These are phyloP conservation scores for Takashimella tepidaria DNA, from an alignment of 1,284 basidiomycete genomes.

Conservation along the genomic window DNA sequence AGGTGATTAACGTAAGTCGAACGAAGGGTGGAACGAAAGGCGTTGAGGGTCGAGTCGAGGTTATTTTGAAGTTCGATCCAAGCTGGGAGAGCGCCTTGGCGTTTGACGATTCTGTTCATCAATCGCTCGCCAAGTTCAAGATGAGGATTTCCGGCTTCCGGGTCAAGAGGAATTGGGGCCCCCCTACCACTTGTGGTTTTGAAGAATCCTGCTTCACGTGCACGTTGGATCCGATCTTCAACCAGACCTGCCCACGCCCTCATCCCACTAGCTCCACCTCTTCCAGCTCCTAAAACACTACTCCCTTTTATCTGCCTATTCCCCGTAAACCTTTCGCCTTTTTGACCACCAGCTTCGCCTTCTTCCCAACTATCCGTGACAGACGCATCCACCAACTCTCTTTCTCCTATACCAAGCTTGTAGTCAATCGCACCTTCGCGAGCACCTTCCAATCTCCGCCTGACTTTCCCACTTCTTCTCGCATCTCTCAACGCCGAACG, in stretches of 20 bases:
- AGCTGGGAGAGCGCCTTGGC: slow-evolving; percentile 78
- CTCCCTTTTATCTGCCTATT: slow-evolving; percentile 51
- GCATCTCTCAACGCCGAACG: slow-evolving; percentile 55
- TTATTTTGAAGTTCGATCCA: slow-evolving; percentile 81
- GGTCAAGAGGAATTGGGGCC: slow-evolving; percentile 58
- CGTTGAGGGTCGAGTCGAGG: slow-evolving; percentile 55
- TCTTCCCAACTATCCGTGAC: slow-evolving; percentile 27
- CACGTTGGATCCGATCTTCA: slow-evolving; percentile 67
- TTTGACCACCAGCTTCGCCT: no score
- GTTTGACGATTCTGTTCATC: slow-evolving; percentile 82
- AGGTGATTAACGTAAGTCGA: slow-evolving; percentile 53
- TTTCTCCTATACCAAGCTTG: slow-evolving; percentile 52
- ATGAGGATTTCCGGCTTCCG: slow-evolving; percentile 73
- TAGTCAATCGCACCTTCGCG: slow-evolving; percentile 73
- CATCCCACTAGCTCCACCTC: slow-evolving; percentile 50
- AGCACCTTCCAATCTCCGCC: slow-evolving; percentile 59
- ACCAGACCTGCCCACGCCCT: slow-evolving; percentile 70
- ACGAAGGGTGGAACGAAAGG: slow-evolving; percentile 61
- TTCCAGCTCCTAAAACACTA: slow-evolving; percentile 37
- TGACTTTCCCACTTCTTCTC: slow-evolving; percentile 54
- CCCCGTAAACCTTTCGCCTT: slow-evolving; percentile 50
- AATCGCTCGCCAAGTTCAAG: slow-evolving; percentile 60
- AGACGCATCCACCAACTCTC: slow-evolving; percentile 43
- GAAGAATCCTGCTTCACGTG: slow-evolving; percentile 60
- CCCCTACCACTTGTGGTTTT: slow-evolving; percentile 68